Percentiles rank a stretch among this genome's conserved stretches.
Conservation (phyloP, 148 eudicot genomes). For the Polygonum aviculare region DNA sequence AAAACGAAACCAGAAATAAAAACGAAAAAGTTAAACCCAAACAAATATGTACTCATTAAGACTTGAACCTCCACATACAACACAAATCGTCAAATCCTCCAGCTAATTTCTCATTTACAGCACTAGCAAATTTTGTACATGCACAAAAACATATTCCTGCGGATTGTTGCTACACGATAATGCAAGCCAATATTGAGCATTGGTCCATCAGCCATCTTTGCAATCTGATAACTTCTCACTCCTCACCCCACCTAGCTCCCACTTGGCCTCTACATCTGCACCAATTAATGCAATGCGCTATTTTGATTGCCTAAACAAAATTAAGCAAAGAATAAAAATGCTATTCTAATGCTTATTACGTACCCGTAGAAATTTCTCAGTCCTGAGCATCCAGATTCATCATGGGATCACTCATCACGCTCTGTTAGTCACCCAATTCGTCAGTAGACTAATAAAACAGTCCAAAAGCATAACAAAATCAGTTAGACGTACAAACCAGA, state of each 20-base stretch:
- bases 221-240: not conserved
- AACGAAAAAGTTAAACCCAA: not conserved
- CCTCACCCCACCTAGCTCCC: not conserved
- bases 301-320: not conserved
- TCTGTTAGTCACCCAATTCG: constrained; percentile 16
- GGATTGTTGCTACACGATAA: not conserved
- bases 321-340: not conserved
- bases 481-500: no score
- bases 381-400: not conserved
- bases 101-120: not conserved
- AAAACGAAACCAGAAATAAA: no score
- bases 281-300: not conserved
- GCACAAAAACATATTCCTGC: not conserved
- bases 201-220: not conserved
- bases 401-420: constrained; percentile 25
- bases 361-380: not conserved
- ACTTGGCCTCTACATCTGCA: not conserved
- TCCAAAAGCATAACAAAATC: not conserved
- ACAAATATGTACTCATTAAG: not conserved
- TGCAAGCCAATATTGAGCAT: not conserved
- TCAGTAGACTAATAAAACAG: not conserved
- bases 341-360: not conserved
- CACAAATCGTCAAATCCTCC: not conserved
- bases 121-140: not conserved
- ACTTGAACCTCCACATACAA: not conserved